A percentile compares a stretch with the other conserved stretches of the same genome.
phyloP scores from a whole-genome alignment of 305 asterid species.

The Fraxinus albicans region DNA sequence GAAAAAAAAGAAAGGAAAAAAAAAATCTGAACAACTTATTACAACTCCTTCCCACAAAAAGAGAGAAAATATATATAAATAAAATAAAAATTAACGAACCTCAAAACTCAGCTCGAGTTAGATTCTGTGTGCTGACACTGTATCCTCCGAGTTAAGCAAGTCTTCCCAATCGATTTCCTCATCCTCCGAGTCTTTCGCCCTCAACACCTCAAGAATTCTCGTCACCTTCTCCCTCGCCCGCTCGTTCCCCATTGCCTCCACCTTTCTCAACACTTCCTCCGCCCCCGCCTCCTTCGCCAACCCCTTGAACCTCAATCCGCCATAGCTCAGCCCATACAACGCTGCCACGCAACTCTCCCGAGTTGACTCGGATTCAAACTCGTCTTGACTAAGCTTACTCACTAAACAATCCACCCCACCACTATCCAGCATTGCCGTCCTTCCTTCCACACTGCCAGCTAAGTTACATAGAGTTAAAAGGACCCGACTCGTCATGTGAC shows the following conservation, averaged over 20 bases:
- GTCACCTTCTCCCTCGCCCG: slow-evolving; percentile 42
- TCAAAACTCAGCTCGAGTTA: slow-evolving; percentile 5
- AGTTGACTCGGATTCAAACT: slow-evolving; percentile 42
- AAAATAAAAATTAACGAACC: background rate
- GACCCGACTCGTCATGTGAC: slow-evolving; percentile 60
- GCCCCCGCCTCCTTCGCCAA: slow-evolving; percentile 78
- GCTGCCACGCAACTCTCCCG: slow-evolving; percentile 63
- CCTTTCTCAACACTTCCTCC: slow-evolving; percentile 51
- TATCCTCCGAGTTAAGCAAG: slow-evolving; percentile 53
- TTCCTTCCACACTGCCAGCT: slow-evolving; percentile 68
- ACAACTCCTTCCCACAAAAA: background rate
- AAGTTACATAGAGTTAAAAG: slow-evolving; percentile 56
- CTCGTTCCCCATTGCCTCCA: slow-evolving; percentile 46
- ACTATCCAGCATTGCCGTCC: slow-evolving; percentile 73
- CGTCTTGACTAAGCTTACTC: slow-evolving; percentile 39
- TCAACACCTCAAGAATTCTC: slow-evolving; percentile 62
- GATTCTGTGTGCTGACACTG: slow-evolving; percentile 9
- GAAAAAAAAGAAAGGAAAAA: no score
- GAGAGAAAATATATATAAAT: background rate
- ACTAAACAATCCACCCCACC: slow-evolving; percentile 71
- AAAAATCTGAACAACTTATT: background rate
- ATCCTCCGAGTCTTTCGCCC: slow-evolving; percentile 63
- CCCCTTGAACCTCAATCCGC: slow-evolving; percentile 85
- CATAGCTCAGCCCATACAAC: slow-evolving; percentile 69
- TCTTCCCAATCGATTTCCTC: slow-evolving; percentile 80